Evolutionary conservation across 306 rosid species (phyloP).

Genomic region (Amphicarpaea edgeworthii): DNA sequence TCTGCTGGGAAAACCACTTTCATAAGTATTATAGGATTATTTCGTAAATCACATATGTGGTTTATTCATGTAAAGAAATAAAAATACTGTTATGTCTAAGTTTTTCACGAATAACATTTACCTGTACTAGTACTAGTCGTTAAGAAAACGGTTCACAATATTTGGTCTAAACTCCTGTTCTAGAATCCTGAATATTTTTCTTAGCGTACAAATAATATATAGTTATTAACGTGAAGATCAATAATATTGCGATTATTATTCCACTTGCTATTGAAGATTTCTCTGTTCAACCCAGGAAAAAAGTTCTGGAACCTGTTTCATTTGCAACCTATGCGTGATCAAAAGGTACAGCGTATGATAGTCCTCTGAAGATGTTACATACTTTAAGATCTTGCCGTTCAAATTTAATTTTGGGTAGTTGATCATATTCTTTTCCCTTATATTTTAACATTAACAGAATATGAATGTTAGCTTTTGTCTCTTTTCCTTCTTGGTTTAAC

Average conservation of each 20-base stretch:
- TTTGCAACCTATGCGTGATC: slow-evolving; percentile 99
- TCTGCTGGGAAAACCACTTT: slow-evolving; percentile 9
- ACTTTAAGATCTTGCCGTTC: slow-evolving; percentile 13
- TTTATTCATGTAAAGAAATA: slow-evolving; percentile 13
- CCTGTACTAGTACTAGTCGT: neutral
- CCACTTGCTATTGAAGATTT: slow-evolving; percentile 43
- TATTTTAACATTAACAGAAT: slow-evolving; percentile 1
- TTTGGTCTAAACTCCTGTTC: slow-evolving; percentile 2
- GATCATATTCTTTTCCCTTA: neutral
- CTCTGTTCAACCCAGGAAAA: slow-evolving; percentile 67
- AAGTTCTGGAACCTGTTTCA: slow-evolving; percentile 98
- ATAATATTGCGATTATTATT: slow-evolving; percentile 17
- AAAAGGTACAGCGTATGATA: slow-evolving; percentile 64
- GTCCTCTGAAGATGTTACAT: slow-evolving; percentile 32
- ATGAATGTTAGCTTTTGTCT: neutral
- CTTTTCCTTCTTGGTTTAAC: slow-evolving; percentile 45
- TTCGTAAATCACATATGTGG: neutral
- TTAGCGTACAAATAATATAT: slow-evolving; percentile 7
- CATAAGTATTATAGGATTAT: neutral
- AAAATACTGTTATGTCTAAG: neutral
- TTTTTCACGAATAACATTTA: slow-evolving; percentile 14
- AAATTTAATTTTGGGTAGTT: slow-evolving; percentile 13
- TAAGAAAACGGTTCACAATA: neutral
- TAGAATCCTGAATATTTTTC: slow-evolving; percentile 21
- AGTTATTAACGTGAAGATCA: slow-evolving; percentile 25